phyloP scores from a whole-genome alignment of 441 rosid species.

The Raphanus hybrid region DNA sequence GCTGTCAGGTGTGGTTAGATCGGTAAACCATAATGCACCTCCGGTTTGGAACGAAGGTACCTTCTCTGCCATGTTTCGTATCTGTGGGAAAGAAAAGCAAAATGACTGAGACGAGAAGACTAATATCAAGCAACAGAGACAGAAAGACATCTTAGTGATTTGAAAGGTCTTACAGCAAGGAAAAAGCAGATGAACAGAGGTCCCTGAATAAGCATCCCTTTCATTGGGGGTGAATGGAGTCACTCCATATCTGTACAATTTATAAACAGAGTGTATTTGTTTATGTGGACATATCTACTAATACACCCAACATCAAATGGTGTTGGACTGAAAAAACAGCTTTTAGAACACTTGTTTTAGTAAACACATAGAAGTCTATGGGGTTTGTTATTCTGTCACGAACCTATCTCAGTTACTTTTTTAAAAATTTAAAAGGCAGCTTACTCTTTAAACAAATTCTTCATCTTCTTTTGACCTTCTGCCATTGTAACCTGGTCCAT shows the following conservation, averaged over 20 bases:
- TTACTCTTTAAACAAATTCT: constrained; percentile 73
- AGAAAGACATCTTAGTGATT: too few species aligned
- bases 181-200: constrained; percentile 76
- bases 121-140: background rate
- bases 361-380: too few species aligned
- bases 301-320: background rate
- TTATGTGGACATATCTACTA: constrained; percentile 8
- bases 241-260: constrained; percentile 71
- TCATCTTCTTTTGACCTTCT: constrained; percentile 66
- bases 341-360: too few species aligned
- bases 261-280: constrained; percentile 17
- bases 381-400: too few species aligned
- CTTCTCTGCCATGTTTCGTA: constrained; percentile 88
- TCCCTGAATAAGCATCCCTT: constrained; percentile 78
- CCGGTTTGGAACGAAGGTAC: constrained; percentile 89
- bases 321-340: background rate
- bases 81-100: constrained; percentile 43
- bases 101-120: background rate
- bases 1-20: constrained; percentile 77
- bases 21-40: constrained; percentile 85
- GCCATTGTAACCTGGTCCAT: constrained; percentile 49
- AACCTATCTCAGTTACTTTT: background rate
- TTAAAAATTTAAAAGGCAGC: constrained; percentile 19
- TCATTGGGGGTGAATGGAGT: constrained; percentile 74
- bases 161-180: constrained; percentile 65